Conservation (phyloP, 1,139 yeast species). For the Saccharomyces hybrid region DNA sequence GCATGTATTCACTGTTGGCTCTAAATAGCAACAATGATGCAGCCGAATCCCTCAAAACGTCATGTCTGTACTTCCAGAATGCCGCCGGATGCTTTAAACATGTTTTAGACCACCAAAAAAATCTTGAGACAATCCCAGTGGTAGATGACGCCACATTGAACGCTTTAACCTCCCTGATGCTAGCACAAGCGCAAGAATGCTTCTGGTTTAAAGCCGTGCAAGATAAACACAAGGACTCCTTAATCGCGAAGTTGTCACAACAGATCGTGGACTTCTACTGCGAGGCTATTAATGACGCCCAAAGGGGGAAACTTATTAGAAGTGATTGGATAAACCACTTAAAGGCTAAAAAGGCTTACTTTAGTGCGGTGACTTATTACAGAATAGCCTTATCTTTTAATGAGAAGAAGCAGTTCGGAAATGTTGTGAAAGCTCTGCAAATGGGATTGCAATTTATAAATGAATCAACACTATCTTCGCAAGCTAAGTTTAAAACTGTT, state of each 20-base stretch:
- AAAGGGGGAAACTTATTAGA: conserved; percentile 44
- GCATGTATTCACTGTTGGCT: conserved; percentile 53
- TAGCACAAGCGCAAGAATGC: conserved; percentile 84
- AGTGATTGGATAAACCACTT: conserved; percentile 62
- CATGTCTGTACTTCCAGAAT: conserved; percentile 57
- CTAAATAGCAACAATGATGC: conserved; percentile 35
- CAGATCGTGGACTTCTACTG: conserved; percentile 55
- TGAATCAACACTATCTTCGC: conserved; percentile 39
- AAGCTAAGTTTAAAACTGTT: conserved; percentile 37
- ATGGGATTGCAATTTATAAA: conserved; percentile 39
- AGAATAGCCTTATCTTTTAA: conserved; percentile 48
- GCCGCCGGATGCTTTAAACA: conserved; percentile 63
- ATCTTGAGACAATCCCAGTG: conserved; percentile 19
- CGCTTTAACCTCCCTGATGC: conserved; percentile 42
- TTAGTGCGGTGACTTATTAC: conserved; percentile 60
- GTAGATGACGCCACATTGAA: conserved; percentile 39
- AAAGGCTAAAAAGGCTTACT: conserved; percentile 46
- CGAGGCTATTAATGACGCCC: conserved; percentile 39
- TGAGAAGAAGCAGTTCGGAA: conserved; percentile 53
- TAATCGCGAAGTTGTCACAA: conserved; percentile 54
- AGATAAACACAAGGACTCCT: conserved; percentile 50
- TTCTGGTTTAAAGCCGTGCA: conserved; percentile 70
- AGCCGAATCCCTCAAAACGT: conserved; percentile 46
- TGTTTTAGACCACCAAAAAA: conserved; percentile 28
- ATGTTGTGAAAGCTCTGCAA: conserved; percentile 31